Base-by-base conservation (phyloP, 2,329 filamentous ascomycete genomes). In the Trichoderma lentiforme region DNA sequence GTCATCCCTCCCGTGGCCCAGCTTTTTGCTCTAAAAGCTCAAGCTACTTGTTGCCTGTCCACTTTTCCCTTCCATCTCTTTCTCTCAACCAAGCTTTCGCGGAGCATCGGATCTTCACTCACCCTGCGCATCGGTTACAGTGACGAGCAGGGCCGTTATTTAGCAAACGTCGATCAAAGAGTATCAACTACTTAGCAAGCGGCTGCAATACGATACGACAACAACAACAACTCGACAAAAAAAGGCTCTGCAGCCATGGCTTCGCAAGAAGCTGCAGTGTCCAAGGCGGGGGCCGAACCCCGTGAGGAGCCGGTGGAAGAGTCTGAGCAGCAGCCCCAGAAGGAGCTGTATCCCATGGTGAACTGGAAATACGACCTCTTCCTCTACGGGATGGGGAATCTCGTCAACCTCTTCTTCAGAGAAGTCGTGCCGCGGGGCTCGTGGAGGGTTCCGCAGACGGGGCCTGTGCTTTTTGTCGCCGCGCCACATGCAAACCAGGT, bases 401-500 rank as follows among this genome's bases (percentile, higher is more conserved):
- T 98, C 67, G 91, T 97, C 75, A 96, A 99, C 82, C 90, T 98
- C 76, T 99, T 99, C 89, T 99, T 99, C 86, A 92, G 96, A 76
- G 96, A 99, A 83, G 94, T 99, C 18, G 95, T 98, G 80, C 96
- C 96, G 14, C 89, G 96, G 75, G 94, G 94, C 76, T 93, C 95
- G 74, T 99, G 96, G 94, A 95, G 95, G 82, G 93, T 99, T 58
- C 96, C 96, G 58, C 90, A 92, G 78, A 88, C 90, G 74, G 96
- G 95, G 0, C 95, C 96, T 1, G 89, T 99, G 74, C 93, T 99
- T 73, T 96, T 99, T 78, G 96, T 99, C 76, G 96, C 95, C 58
- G 96, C 95, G 70, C 96, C 96, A 75, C 96, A 99, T 86, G 95
- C 95, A 73, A 99, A 99, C 81, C 94, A 96, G 88, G 92, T 94